A percentile compares a stretch with the other conserved stretches of the same genome.
phyloP scores from a whole-genome alignment of 139 green algal genomes.

The Chlorella sp. region DNA sequence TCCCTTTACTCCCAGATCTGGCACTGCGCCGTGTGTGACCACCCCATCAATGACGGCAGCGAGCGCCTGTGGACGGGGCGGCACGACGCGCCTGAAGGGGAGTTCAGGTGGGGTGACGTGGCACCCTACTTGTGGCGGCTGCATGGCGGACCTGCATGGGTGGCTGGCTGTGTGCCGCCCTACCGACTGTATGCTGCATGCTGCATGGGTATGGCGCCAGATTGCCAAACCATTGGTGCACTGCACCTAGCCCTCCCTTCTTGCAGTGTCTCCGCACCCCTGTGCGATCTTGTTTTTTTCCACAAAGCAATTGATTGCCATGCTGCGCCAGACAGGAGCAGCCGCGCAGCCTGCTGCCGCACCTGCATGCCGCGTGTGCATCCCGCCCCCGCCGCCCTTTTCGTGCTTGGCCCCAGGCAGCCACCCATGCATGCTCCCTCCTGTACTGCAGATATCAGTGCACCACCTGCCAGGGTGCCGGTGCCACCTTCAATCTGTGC shows the following conservation, averaged over 20 bases:
- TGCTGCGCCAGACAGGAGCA: too few relatives aligned
- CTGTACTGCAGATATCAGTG: conserved; percentile 25
- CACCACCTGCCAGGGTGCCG: conserved; percentile 18
- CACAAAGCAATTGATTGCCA: too few relatives aligned
- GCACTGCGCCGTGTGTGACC: conserved; percentile 47
- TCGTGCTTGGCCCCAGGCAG: background rate
- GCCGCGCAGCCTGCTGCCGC: background rate
- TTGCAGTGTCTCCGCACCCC: too few relatives aligned
- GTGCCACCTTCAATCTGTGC: conserved; percentile 28
- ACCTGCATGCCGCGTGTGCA: background rate
- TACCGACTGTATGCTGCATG: too few relatives aligned
- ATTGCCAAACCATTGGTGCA: too few relatives aligned
- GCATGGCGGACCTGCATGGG: background rate
- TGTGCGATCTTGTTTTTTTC: too few relatives aligned
- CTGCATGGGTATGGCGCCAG: too few relatives aligned
- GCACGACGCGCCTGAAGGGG: conserved; percentile 37
- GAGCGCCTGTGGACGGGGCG: conserved; percentile 45
- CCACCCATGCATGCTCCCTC: background rate
- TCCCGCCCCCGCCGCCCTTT: background rate
- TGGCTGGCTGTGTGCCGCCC: too few relatives aligned
- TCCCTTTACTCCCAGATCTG: conserved; percentile 20
- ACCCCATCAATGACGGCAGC: conserved; percentile 55
- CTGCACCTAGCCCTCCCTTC: too few relatives aligned
- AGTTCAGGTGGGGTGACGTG: conserved; percentile 19
- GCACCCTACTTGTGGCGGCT: too few relatives aligned